phyloP scores from a whole-genome alignment of 148 eudicot genomes.

The Dianthus caryophyllus region DNA sequence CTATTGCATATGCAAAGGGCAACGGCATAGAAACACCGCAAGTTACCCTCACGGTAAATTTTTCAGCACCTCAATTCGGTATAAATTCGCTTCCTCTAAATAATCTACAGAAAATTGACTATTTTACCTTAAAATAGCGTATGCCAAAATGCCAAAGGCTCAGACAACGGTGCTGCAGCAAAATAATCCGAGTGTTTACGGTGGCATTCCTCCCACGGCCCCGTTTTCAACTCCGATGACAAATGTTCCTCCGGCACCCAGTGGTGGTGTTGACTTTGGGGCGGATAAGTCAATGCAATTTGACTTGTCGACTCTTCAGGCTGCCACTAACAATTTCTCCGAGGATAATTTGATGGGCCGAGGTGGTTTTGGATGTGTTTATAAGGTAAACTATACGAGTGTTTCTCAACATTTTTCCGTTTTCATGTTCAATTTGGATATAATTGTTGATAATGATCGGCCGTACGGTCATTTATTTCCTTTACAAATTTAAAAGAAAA shows the following conservation, averaged over 20 bases:
- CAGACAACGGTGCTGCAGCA: no score
- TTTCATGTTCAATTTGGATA: not conserved
- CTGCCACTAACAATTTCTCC: conserved; percentile 17
- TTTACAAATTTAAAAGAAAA: no score
- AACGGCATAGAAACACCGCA: not conserved
- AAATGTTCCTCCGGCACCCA: not conserved
- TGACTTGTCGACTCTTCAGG: conserved; percentile 1
- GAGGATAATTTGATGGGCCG: not conserved
- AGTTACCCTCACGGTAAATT: not conserved
- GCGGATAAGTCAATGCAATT: conserved; percentile 13
- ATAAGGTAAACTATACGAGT: conserved; percentile 16
- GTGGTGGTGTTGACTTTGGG: no score
- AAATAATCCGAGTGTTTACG: not conserved
- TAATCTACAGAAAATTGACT: no score
- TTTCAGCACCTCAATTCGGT: not conserved
- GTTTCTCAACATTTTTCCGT: no score
- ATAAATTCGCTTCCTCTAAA: no score
- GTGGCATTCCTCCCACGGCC: not conserved
- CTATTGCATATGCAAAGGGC: conserved; percentile 1
- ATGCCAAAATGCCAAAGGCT: not conserved
- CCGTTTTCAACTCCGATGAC: not conserved
- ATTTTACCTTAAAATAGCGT: not conserved
- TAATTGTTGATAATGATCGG: no score
- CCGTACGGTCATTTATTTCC: no score
- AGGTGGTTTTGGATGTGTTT: conserved; percentile 15